A percentile compares a stretch with the other conserved stretches of the same genome.
Evolutionary conservation across 2,329 filamentous ascomycete species (phyloP).

Genomic region (Pleomassaria siparia): DNA sequence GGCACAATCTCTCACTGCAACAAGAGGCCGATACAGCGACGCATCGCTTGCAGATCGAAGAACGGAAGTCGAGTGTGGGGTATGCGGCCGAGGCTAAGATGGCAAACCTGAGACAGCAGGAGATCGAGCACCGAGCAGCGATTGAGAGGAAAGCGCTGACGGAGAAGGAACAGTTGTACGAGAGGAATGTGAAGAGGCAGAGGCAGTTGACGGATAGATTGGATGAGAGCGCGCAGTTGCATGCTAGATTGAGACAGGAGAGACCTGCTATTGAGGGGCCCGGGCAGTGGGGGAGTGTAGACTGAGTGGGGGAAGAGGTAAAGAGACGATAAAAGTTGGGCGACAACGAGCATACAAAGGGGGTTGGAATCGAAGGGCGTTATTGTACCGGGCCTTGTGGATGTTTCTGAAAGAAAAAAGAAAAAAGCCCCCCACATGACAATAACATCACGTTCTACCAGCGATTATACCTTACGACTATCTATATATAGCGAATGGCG

Average conservation of each 20-base stretch:
- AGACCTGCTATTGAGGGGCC: constrained; percentile 31
- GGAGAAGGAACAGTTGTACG: constrained; percentile 38
- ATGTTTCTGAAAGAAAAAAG: too few relatives aligned
- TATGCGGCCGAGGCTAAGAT: constrained; percentile 20
- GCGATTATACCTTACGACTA: too few relatives aligned
- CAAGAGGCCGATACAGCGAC: constrained; percentile 32
- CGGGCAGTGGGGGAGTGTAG: constrained; percentile 1
- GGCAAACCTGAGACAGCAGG: constrained; percentile 25
- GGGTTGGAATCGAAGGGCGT: too few relatives aligned
- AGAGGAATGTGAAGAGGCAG: constrained; percentile 36
- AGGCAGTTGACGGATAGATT: constrained; percentile 29
- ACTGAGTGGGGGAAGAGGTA: neutral
- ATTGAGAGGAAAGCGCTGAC: constrained; percentile 30
- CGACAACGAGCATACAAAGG: too few relatives aligned
- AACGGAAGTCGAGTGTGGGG: constrained; percentile 20
- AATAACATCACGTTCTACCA: too few relatives aligned
- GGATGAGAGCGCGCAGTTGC: constrained; percentile 35
- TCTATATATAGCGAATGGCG: too few relatives aligned
- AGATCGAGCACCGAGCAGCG: constrained; percentile 28
- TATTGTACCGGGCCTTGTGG: too few relatives aligned
- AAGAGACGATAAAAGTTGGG: neutral
- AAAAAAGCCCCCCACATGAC: too few relatives aligned
- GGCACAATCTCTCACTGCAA: constrained; percentile 31
- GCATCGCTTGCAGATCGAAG: constrained; percentile 23
- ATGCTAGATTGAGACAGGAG: constrained; percentile 30